Evolutionary conservation across 2,329 filamentous ascomycete genomes (phyloP).

Genomic region (Apiospora arundinis): DNA sequence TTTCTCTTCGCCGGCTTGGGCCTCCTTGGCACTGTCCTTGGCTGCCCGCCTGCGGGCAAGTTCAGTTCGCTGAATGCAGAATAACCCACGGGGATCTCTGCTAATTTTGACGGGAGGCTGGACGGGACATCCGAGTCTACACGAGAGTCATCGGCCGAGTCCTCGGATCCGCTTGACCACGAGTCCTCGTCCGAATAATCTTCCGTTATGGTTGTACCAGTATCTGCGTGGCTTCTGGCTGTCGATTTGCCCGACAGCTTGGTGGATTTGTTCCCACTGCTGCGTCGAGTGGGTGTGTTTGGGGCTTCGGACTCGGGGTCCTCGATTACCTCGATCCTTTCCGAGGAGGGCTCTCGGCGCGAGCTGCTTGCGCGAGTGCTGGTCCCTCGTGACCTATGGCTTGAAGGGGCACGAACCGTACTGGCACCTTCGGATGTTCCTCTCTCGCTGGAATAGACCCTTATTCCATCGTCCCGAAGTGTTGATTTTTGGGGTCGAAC

Average conservation of each 20-base stretch:
- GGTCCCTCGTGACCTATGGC: conserved; percentile 35
- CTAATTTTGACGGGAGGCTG: conserved; percentile 55
- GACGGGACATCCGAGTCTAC: conserved; percentile 45
- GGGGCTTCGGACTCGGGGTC: conserved; percentile 44
- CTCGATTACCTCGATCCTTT: conserved; percentile 42
- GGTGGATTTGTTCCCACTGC: conserved; percentile 36
- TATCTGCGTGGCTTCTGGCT: conserved; percentile 32
- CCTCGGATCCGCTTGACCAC: conserved; percentile 42
- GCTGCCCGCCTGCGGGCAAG: conserved; percentile 54
- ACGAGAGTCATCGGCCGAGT: conserved; percentile 45
- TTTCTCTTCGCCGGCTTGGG: conserved; percentile 56
- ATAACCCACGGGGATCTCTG: conserved; percentile 68
- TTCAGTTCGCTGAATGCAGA: conserved; percentile 72
- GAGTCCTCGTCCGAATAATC: conserved; percentile 42
- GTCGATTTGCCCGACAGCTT: conserved; percentile 33
- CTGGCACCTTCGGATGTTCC: conserved; percentile 35
- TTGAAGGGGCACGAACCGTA: conserved; percentile 38
- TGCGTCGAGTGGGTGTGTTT: conserved; percentile 48
- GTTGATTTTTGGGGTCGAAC: conserved; percentile 32
- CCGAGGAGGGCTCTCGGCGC: conserved; percentile 35
- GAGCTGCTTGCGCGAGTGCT: conserved; percentile 30
- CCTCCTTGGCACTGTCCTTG: conserved; percentile 36
- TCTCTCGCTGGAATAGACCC: conserved; percentile 35
- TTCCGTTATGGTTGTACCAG: conserved; percentile 37
- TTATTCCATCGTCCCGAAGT: conserved; percentile 44